Base-by-base conservation (phyloP, 441 rosid genomes). In the Metrosideros polymorpha region DNA sequence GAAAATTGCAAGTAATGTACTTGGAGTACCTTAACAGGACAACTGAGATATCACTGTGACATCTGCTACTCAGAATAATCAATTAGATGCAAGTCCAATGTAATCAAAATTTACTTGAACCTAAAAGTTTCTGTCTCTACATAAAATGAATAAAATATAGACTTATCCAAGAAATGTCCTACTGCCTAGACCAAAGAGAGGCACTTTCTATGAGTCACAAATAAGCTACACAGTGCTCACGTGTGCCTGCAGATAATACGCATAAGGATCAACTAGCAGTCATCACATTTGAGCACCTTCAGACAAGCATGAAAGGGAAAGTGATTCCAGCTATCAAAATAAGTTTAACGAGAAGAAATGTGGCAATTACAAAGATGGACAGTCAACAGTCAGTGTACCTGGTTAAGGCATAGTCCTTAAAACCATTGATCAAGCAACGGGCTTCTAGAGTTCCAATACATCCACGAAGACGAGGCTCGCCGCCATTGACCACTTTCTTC, bases 401-500 rank as follows among this genome's bases (percentile, higher is more conserved):
- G 42, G 97, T 96, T 88, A 98, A 89, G 91, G 99, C 99, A 90
- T 95, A 98, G 91, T 96, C 99, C 89, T 87, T 94, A 88, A 98
- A 98, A 89, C 99, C 99, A 88, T 87, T 94, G 86, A 94, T 93
- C 94, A 98, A 91, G 91, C 85, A 85, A 85, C 96, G 97, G 85
- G 98, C 95, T 92, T 98, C 99, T 66, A 98, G 92, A 25, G 98
- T 95, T 89, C 99, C 99, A 71, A 98, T 98, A 91, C 99, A 98
- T 88, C 99, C 99, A 88, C 99, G 99, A 91, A 98, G 89, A 35
- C 95, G 96, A 92, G 99, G 98, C 92, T 95, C 99, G 15, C 94
- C 92, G 83, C 98, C 98, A 91, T 94, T 95, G 90, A 93, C 95
- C 53, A 91, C 91, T 89, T 95, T 95, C 95, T 96, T 96, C 99